A percentile compares a stretch with the other conserved stretches of the same genome.
phyloP scores from a whole-genome alignment of 345 rosid species.

The Boechera stricta region DNA sequence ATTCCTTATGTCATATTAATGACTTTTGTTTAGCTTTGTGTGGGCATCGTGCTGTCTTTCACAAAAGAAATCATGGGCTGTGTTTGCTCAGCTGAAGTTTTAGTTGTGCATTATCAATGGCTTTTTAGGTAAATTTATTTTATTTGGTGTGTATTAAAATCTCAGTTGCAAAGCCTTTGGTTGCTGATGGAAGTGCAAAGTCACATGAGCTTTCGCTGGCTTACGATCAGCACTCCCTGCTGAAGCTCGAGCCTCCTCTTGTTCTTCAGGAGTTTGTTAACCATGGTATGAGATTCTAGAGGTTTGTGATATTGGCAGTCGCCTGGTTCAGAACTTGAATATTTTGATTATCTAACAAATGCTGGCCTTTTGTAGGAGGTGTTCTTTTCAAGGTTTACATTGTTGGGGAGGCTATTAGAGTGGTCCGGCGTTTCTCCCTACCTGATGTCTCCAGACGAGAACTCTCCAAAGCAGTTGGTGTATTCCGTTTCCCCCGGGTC shows the following conservation, averaged over 20 bases:
- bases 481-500: constrained; percentile 70
- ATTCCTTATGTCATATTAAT: not conserved
- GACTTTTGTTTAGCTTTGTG: not conserved
- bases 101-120: not conserved
- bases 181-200: constrained; percentile 29
- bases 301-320: not conserved
- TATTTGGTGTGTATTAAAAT: not conserved
- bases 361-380: constrained; percentile 56
- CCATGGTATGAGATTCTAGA: constrained; percentile 59
- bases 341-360: not conserved
- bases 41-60: not conserved
- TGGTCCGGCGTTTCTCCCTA: constrained; percentile 79
- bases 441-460: constrained; percentile 79
- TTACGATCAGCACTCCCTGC: constrained; percentile 11
- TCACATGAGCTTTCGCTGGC: constrained; percentile 24
- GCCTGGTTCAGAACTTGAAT: not conserved
- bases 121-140: no score
- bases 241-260: constrained; percentile 80
- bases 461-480: constrained; percentile 55
- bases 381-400: constrained; percentile 81
- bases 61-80: not conserved
- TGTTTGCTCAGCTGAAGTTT: not conserved
- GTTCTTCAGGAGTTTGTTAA: constrained; percentile 91
- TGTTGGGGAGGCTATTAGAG: constrained; percentile 86
- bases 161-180: constrained; percentile 25